Conservation (phyloP, 331 rosid species). For the Malus hybrid region DNA sequence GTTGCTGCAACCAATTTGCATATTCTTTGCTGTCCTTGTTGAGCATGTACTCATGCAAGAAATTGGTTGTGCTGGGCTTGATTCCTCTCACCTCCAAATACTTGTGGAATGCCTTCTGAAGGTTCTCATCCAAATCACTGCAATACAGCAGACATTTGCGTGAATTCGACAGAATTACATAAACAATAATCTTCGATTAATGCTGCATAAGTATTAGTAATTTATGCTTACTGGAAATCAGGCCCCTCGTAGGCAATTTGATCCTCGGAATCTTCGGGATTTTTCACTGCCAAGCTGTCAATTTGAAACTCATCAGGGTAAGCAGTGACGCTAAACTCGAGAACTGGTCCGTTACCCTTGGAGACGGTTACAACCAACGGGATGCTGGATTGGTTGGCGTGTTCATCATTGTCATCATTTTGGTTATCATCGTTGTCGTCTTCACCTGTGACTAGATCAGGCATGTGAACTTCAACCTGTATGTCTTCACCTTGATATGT, state of each 20-base stretch:
- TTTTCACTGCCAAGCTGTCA: slow-evolving; percentile 60
- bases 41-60: slow-evolving; percentile 94
- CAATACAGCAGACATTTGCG: background rate
- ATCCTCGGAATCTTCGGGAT: slow-evolving; percentile 57
- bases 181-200: background rate
- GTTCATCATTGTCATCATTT: slow-evolving; percentile 35
- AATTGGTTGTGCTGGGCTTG: slow-evolving; percentile 70
- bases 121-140: slow-evolving; percentile 81
- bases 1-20: slow-evolving; percentile 66
- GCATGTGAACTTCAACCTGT: slow-evolving; percentile 83
- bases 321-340: slow-evolving; percentile 70
- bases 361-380: slow-evolving; percentile 66
- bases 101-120: slow-evolving; percentile 75
- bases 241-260: slow-evolving; percentile 83
- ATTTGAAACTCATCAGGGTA: slow-evolving; percentile 68
- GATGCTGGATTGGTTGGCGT: slow-evolving; percentile 47
- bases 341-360: slow-evolving; percentile 51
- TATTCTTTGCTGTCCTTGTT: slow-evolving; percentile 81
- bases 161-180: background rate
- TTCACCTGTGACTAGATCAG: slow-evolving; percentile 73
- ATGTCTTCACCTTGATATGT: slow-evolving; percentile 68
- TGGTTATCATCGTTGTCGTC: slow-evolving; percentile 14
- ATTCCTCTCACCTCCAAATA: slow-evolving; percentile 89
- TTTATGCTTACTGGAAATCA: slow-evolving; percentile 57
- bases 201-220: background rate